Conservation (phyloP, 2,329 filamentous ascomycete species). For the Onygenales sp. region DNA sequence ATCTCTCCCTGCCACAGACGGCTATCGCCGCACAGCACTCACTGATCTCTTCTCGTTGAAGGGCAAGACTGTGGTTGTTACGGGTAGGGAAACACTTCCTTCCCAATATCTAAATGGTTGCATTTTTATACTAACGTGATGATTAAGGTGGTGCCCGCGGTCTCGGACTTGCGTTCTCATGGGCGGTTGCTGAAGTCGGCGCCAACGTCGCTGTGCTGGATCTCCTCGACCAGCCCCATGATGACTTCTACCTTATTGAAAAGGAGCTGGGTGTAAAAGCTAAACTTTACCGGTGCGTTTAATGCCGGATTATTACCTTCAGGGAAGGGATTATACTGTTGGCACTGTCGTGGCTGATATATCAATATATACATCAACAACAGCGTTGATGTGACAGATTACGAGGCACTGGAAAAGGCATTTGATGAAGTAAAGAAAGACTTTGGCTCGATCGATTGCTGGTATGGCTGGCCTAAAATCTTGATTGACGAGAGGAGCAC, state of each 20-base stretch:
- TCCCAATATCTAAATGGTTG: neutral
- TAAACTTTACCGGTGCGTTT: constrained; percentile 1
- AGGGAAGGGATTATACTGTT: neutral
- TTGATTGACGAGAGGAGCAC: neutral
- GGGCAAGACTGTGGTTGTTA: neutral
- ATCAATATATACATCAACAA: too few relatives aligned
- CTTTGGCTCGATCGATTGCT: constrained; percentile 1
- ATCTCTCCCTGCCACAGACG: neutral
- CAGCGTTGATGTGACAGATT: constrained; percentile 2
- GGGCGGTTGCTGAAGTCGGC: neutral
- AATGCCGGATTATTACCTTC: neutral
- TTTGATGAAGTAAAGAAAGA: constrained; percentile 1
- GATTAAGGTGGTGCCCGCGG: neutral
- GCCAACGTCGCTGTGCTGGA: constrained; percentile 1
- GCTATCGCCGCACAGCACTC: neutral
- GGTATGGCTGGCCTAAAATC: neutral
- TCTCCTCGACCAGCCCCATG: constrained; percentile 1
- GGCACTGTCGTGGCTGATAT: too few relatives aligned
- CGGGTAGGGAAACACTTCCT: neutral
- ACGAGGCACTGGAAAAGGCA: neutral
- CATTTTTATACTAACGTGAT: neutral
- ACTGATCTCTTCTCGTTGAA: neutral
- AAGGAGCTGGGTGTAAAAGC: neutral
- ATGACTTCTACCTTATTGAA: constrained; percentile 1
- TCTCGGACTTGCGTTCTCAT: constrained; percentile 1